Base-by-base conservation (phyloP, 768 basidiomycete genomes). In the Mycena metata region DNA sequence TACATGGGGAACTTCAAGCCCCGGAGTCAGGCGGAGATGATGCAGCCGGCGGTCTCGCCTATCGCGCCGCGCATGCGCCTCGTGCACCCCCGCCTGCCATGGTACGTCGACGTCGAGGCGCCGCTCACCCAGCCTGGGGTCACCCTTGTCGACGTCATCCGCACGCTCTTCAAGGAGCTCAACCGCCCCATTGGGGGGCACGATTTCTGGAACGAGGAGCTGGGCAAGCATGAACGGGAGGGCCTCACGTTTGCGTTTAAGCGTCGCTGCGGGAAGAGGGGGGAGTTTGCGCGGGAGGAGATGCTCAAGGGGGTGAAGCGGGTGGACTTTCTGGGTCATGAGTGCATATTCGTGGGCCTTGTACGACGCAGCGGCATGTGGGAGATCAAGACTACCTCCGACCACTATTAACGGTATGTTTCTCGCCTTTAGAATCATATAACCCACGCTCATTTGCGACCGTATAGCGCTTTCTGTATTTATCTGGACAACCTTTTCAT, bases 101-200 rank as follows among this genome's bases (percentile, higher is more conserved):
- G 87, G 87, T 84, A 81, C 70, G 81, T 88, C 70, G 85, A 87
- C 64, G 80, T 85, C 42, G 15, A 67, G 56, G 26, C 71, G 81
- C 7, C 9, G 73, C 74, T 3, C 76, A 79, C 59, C 79, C 78
- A 2, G 9, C 30, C 39, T 74, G 85, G 83, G 54, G 79, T 86
- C 61, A 85, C 84, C 21, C 71, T 88, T 9, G 76, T 74, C 50
- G 85, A 88, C 55, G 72, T 88, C 42, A 82, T 86, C 68, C 51
- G 64, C 54, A 77, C 79, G 61, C 74, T 88, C 47, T 80, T 77
- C 51, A 66, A 64, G 23, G 70, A 73, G 36, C 78, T 88, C 49
- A 64, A 72, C 69, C 75, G 72, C 42, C 80, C 72, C 9, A 85
- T 88, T 72, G 69, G 74, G 23, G 74, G 75, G 50, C 72, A 76